phyloP scores from a whole-genome alignment of 106 monocot genomes.

The Acanthochlamys bracteata region DNA sequence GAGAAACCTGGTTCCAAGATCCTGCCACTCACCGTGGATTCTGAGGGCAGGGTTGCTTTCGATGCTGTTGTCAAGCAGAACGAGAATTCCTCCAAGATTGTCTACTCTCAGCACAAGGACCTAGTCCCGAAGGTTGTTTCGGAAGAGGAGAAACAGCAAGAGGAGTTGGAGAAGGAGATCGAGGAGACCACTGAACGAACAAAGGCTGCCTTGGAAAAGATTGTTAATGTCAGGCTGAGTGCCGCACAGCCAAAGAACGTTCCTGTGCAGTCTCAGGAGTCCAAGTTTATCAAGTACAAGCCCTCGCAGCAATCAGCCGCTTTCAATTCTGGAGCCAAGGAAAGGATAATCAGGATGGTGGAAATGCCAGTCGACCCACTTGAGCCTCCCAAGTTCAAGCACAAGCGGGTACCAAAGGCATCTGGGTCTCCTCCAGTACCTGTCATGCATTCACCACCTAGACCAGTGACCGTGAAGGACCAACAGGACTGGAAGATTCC shows the following conservation, averaged over 20 bases:
- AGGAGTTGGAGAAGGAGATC: conserved; percentile 76
- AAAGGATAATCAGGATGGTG: conserved; percentile 84
- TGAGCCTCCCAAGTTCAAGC: conserved; percentile 98
- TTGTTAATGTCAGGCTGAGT: conserved; percentile 76
- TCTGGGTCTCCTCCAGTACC: conserved; percentile 92
- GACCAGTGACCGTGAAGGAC: conserved; percentile 92
- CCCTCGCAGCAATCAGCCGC: conserved; percentile 82
- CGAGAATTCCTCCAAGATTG: conserved; percentile 76
- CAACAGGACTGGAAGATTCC: conserved; percentile 99
- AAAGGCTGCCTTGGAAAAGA: conserved; percentile 82
- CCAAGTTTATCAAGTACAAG: conserved; percentile 91
- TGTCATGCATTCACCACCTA: conserved; percentile 93
- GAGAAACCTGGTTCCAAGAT: conserved; percentile 82
- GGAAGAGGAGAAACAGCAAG: conserved; percentile 26
- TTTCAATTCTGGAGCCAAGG: conserved; percentile 91
- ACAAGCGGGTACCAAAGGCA: conserved; percentile 81
- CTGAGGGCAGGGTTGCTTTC: conserved; percentile 79
- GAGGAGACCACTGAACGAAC: conserved; percentile 78
- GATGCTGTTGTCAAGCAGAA: conserved; percentile 79
- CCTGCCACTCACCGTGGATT: conserved; percentile 81
- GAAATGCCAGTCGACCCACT: conserved; percentile 91
- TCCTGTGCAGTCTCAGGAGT: conserved; percentile 59
- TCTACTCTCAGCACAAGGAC: conserved; percentile 88
- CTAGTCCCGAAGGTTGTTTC: conserved; percentile 61
- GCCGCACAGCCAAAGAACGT: conserved; percentile 99